Base-by-base conservation (phyloP, 2,329 filamentous ascomycete genomes). In the Talaromyces islandicus region DNA sequence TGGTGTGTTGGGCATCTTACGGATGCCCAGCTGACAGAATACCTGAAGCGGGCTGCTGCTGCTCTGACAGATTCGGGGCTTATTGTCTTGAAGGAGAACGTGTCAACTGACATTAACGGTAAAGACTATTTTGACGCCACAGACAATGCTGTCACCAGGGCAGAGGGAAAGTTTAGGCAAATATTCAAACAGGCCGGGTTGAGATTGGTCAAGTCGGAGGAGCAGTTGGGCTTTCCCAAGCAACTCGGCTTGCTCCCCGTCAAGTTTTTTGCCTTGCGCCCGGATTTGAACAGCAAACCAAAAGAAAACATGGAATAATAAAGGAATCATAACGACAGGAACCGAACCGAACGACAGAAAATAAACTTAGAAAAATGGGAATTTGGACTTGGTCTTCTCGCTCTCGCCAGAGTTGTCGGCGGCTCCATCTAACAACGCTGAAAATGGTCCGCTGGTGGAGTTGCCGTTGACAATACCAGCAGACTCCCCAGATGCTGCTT, bases 1-100 rank as follows among this genome's bases (percentile, higher is more conserved):
- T 96, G 92, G 92, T 97, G 92, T 73, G 75, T 93, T 7, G 89
- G 90, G 25, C 88, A 97, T 72, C 77, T 96, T 58, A 91, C 84
- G 0, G 91, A 96, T 70, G 75, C 74, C 7, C 86, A 95, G 71
- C 71, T 97, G 4, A 78, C 89, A 0, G 77, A 77, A 2, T 96
- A 88, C 68, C 74, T 97, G 17, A 66, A 76, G 59, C 80, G 84
- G 27, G 90, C 90, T 70, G 82, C 80, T 54, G 66, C 73, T 0
- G 78, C 78, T 0, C 67, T 88, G 62, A 66, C 72, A 54, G 58
- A 73, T 19, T 70, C 64, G 11, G 78, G 78, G 1, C 68, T 80
- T 53, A 84, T 93, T 17, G 81, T 92, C 9, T 79, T 92, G 59
- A 94, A 94, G 78, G 92, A 97, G 78, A 97, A 96, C 68, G 70